Evolutionary conservation across 1,284 basidiomycete genomes (phyloP).

Genomic region (Trichosporon ovoides): DNA sequence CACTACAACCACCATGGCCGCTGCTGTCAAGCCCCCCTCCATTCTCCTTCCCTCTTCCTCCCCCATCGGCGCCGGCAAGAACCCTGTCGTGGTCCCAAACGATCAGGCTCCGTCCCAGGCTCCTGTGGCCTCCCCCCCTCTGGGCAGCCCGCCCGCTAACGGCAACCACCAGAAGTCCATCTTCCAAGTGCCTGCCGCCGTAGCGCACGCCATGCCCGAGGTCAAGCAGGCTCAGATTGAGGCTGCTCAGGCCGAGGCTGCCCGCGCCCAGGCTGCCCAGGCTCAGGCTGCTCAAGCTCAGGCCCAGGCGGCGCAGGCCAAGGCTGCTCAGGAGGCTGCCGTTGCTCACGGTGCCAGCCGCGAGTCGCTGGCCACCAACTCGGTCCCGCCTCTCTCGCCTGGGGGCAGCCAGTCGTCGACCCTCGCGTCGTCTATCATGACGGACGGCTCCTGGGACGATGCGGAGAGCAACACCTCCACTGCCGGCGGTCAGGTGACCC

Average conservation of each 20-base stretch:
- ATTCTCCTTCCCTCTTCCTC: slow-evolving; percentile 20
- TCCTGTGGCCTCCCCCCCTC: not conserved
- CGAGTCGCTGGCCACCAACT: not conserved
- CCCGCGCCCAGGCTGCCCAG: too few relatives aligned
- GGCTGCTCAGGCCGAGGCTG: too few relatives aligned
- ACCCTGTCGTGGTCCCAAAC: slow-evolving; percentile 4
- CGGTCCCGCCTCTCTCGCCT: not conserved
- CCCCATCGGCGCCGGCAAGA: not conserved
- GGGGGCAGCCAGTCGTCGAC: slow-evolving; percentile 4
- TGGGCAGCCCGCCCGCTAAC: too few relatives aligned
- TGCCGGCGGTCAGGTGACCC: slow-evolving; percentile 5
- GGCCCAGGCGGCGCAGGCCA: too few relatives aligned
- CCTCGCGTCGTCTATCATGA: not conserved
- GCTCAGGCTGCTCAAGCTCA: too few relatives aligned
- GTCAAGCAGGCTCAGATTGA: not conserved
- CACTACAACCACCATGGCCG: not conserved
- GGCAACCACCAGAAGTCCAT: not conserved
- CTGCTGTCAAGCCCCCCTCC: slow-evolving; percentile 7
- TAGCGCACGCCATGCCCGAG: not conserved
- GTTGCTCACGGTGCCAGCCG: not conserved
- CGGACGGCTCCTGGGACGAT: not conserved
- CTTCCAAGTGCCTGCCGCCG: not conserved
- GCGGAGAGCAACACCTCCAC: not conserved
- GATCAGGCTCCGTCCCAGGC: not conserved
- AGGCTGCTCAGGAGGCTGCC: not conserved